These are phyloP conservation scores for Debaryomyces coudertii DNA, from an alignment of 1,139 yeast species.

Conservation along the genomic window DNA sequence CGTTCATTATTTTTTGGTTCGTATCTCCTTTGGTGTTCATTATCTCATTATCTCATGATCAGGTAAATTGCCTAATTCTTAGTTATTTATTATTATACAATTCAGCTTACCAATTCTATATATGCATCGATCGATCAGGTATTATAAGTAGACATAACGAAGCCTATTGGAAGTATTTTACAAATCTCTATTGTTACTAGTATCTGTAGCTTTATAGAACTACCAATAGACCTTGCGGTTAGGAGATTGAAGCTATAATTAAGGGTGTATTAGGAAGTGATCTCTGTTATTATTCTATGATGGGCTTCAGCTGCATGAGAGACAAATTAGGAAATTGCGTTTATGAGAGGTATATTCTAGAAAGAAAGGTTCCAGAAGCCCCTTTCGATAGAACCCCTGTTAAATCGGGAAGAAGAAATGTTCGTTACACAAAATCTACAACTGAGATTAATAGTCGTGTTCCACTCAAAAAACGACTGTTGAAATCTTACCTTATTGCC, in stretches of 20 bases:
- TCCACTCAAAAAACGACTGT: slow-evolving; percentile 1
- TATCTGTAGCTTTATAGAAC: not conserved
- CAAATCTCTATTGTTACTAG: not conserved
- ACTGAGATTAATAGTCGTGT: not conserved
- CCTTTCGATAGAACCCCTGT: not conserved
- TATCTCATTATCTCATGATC: not conserved
- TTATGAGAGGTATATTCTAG: not conserved
- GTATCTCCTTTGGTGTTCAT: not conserved
- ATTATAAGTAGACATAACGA: not conserved
- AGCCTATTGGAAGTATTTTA: not conserved
- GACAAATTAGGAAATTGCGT: not conserved
- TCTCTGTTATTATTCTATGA: not conserved
- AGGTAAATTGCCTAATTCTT: not conserved
- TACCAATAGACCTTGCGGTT: not conserved
- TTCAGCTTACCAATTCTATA: not conserved
- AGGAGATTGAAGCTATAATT: not conserved
- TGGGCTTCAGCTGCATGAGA: slow-evolving; percentile 1
- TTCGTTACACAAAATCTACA: not conserved
- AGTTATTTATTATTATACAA: not conserved
- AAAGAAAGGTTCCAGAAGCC: not conserved
- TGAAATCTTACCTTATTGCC: not conserved
- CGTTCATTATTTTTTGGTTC: not conserved
- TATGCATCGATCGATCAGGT: not conserved
- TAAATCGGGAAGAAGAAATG: not conserved
- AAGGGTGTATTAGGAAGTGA: not conserved